Evolutionary conservation across 768 basidiomycete species (phyloP), one percentile per base, ranked within the genome.

Genomic region (Cystofilobasidium capitatum): DNA sequence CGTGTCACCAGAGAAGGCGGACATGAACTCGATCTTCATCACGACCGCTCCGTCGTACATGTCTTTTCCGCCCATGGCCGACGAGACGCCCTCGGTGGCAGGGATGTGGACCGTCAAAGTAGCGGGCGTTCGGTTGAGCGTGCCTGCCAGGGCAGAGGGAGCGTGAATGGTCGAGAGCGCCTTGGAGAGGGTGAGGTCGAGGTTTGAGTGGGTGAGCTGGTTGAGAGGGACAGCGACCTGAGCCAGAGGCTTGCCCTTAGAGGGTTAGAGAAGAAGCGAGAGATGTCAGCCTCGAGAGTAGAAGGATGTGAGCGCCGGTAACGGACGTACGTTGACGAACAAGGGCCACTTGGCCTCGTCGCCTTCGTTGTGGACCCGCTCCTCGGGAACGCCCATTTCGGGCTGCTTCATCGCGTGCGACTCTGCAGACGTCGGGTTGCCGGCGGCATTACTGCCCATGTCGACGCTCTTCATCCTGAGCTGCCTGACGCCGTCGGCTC

Each of bases 1-100:
- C 45, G 51, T 55, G 29, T 55, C 51, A 31, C 51, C 51, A 14
- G 51, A 55, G 14, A 55, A 55, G 29, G 51, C 51, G 31, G 29
- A 31, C 29, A 31, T 16, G n/a, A 55, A 55, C 29, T 55, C 51
- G 17, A 55, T n/a, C 29, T n/a, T 16, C 17, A 55, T 6, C 3
- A 2, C 10, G 51, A 55, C 51, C 6, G 29, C 17, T 13, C 51
- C 51, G 31, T 55, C 51, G 51, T 55, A 55, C 3, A 55, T n/a
- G 51, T 55, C 51, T 10, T 10, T 10, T 31, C n/a, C n/a, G 51
- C 51, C 51, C 14, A 33, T 31, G 26, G 2, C 3, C 29, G 12
- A 26, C 17, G 26, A 14, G 13, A 2, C 51, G 31, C n/a, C 51
- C 7, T 31, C 8, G 2, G 31, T 55, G 2, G 29, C 29, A 31